Conservation (phyloP, 1,139 yeast genomes). For the Trichomonascaceae sp. region DNA sequence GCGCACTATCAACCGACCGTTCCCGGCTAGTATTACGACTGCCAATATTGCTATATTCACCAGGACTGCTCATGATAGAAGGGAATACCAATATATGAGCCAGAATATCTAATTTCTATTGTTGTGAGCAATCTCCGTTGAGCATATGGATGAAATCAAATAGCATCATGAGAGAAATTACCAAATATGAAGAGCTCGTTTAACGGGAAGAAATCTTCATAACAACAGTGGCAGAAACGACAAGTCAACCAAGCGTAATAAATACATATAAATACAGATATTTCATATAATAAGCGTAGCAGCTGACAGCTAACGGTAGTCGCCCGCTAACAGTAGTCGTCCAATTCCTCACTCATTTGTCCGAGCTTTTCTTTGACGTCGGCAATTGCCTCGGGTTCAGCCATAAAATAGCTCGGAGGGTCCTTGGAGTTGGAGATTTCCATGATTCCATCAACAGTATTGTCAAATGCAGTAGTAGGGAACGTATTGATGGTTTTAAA, state of each 20-base stretch:
- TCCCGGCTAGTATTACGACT: neutral
- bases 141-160: neutral
- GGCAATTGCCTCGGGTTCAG: slow-evolving; percentile 29
- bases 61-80: neutral
- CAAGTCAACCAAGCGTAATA: neutral
- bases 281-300: too few species aligned
- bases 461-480: slow-evolving; percentile 23
- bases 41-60: neutral
- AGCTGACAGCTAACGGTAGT: slow-evolving; percentile 7
- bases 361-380: slow-evolving; percentile 28
- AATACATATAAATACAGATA: too few species aligned
- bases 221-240: too few species aligned
- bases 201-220: too few species aligned
- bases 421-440: slow-evolving; percentile 30
- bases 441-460: slow-evolving; percentile 25
- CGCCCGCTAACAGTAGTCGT: slow-evolving; percentile 24
- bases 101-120: too few species aligned
- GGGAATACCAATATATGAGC: too few species aligned
- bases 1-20: neutral
- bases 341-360: slow-evolving; percentile 30
- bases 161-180: too few species aligned
- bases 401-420: slow-evolving; percentile 30
- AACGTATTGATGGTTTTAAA: slow-evolving; percentile 20
- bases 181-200: too few species aligned
- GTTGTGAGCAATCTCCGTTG: neutral